Evolutionary conservation across 2,329 filamentous ascomycete species (phyloP).

Genomic region (Simplicillium sp.): DNA sequence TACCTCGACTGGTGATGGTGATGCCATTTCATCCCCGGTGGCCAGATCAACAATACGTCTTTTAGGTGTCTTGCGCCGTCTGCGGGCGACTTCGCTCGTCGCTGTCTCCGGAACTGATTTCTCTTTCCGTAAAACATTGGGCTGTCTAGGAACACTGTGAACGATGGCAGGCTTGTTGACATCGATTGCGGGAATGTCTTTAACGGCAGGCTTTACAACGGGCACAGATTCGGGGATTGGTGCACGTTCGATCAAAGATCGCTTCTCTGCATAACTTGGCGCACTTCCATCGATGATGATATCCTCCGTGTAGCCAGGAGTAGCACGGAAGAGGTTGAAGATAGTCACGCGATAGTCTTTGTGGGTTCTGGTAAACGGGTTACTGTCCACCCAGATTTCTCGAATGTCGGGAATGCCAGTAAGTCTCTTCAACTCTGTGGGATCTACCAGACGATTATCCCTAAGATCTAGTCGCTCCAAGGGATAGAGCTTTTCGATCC

Average conservation of each 20-base stretch:
- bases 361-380: constrained; percentile 84
- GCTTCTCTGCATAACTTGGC: constrained; percentile 77
- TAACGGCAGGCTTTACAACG: constrained; percentile 60
- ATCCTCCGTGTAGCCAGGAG: constrained; percentile 84
- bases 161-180: constrained; percentile 59
- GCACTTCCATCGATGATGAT: constrained; percentile 78
- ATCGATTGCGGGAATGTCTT: constrained; percentile 53
- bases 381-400: constrained; percentile 87
- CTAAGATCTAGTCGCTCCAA: constrained; percentile 84
- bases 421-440: constrained; percentile 78
- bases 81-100: constrained; percentile 50
- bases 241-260: constrained; percentile 72
- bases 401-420: constrained; percentile 85
- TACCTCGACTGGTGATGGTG: constrained; percentile 19
- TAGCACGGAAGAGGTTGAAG: constrained; percentile 90
- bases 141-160: constrained; percentile 39
- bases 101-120: constrained; percentile 40
- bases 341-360: constrained; percentile 78
- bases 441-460: constrained; percentile 86
- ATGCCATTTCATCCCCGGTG: constrained; percentile 32
- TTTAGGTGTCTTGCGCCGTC: constrained; percentile 51
- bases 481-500: constrained; percentile 80
- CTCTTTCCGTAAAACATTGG: constrained; percentile 49
- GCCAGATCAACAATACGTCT: constrained; percentile 57
- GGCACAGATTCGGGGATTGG: constrained; percentile 69